phyloP scores from a whole-genome alignment of 345 rosid genomes.

The Salix dunnii region DNA sequence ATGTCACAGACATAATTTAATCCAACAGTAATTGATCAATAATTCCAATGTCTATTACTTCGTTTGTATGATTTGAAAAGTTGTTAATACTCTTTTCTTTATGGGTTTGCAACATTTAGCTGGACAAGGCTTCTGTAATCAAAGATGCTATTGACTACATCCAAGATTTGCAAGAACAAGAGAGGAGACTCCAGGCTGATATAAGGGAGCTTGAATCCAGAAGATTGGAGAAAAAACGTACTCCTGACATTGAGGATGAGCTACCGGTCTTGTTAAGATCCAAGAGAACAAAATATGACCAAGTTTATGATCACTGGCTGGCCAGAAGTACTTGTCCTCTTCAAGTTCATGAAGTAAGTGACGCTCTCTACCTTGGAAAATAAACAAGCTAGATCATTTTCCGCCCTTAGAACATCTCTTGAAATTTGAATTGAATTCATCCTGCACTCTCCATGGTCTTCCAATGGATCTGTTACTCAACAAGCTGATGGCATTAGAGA shows the following conservation, averaged over 20 bases:
- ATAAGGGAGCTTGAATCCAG: conserved; percentile 70
- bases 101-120: conserved; percentile 28
- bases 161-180: conserved; percentile 76
- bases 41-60: not conserved
- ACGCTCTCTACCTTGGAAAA: no score
- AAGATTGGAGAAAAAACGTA: conserved; percentile 25
- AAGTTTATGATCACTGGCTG: conserved; percentile 35
- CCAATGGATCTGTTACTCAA: no score
- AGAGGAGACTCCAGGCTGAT: conserved; percentile 61
- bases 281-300: conserved; percentile 62
- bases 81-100: not conserved
- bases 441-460: no score
- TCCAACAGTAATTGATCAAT: no score
- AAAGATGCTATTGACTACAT: conserved; percentile 92
- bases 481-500: no score
- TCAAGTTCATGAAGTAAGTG: conserved; percentile 57
- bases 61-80: not conserved
- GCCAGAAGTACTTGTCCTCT: conserved; percentile 41
- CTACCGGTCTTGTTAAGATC: conserved; percentile 53
- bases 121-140: conserved; percentile 96
- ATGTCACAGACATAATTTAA: no score
- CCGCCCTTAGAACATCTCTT: no score
- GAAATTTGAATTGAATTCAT: no score
- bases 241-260: conserved; percentile 49
- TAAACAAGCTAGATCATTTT: no score